Conservation (phyloP, 306 rosid genomes). For the Begonia peltatifolia region DNA sequence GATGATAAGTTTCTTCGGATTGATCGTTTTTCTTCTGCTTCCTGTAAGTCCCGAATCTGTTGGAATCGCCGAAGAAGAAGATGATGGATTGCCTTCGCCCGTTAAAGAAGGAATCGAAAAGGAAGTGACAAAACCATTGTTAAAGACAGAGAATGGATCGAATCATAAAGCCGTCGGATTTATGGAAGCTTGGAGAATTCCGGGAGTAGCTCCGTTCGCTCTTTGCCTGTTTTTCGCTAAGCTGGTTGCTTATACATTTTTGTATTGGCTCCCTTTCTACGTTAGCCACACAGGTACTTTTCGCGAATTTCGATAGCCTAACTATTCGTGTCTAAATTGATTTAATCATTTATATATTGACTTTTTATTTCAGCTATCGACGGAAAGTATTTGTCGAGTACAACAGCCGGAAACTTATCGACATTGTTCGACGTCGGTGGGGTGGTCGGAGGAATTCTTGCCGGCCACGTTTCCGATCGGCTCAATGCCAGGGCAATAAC, state of each 20-base stretch:
- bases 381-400: conserved; percentile 58
- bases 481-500: conserved; percentile 72
- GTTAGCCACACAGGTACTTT: conserved; percentile 57
- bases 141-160: conserved; percentile 21
- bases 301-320: too few species aligned
- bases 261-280: conserved; percentile 93
- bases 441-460: conserved; percentile 77
- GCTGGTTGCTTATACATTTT: conserved; percentile 83
- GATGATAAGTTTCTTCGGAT: conserved; percentile 42
- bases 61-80: conserved; percentile 34
- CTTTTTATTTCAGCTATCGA: conserved; percentile 64
- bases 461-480: conserved; percentile 72
- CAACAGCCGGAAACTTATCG: conserved; percentile 53
- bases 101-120: conserved; percentile 31
- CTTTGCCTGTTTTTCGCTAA: conserved; percentile 76
- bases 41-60: conserved; percentile 62
- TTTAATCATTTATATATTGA: not conserved
- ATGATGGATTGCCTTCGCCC: conserved; percentile 37
- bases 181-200: conserved; percentile 78
- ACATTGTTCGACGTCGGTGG: conserved; percentile 91
- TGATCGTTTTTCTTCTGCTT: conserved; percentile 50
- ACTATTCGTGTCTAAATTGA: too few species aligned
- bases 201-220: conserved; percentile 92
- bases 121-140: conserved; percentile 37
- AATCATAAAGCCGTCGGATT: conserved; percentile 58